Percentiles rank a stretch among this genome's conserved stretches.
These are phyloP conservation scores for Phlegmacium glaucopus DNA, from an alignment of 768 basidiomycete species.

Conservation along the genomic window DNA sequence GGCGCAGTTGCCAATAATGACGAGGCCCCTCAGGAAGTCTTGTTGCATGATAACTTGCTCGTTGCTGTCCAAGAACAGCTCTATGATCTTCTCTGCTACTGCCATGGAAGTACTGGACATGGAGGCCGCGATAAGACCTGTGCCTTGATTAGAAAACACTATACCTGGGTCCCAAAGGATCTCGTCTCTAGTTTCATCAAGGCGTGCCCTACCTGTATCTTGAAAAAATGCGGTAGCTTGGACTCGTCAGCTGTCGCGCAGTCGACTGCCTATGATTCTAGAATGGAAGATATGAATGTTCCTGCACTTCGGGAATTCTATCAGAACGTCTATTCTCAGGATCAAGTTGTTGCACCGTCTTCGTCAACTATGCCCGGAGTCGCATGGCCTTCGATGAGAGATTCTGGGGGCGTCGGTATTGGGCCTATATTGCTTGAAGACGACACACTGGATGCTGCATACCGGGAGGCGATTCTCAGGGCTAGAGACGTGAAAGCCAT, in stretches of 20 bases:
- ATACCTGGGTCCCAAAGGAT: constrained; percentile 84
- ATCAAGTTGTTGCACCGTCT: constrained; percentile 4
- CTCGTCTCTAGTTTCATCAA: constrained; percentile 77
- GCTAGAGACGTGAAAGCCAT: constrained; percentile 12
- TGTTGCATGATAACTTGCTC: constrained; percentile 68
- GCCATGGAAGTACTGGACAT: constrained; percentile 62
- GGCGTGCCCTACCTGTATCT: constrained; percentile 72
- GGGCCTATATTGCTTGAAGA: constrained; percentile 10
- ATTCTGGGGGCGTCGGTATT: constrained; percentile 1
- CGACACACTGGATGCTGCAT: constrained; percentile 19
- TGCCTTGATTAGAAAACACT: constrained; percentile 59
- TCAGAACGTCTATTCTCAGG: constrained; percentile 11
- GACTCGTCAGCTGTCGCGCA: constrained; percentile 15
- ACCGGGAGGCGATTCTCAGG: constrained; percentile 19
- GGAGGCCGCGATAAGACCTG: constrained; percentile 81
- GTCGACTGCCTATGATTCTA: constrained; percentile 11
- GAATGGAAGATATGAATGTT: constrained; percentile 11
- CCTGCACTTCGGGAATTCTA: constrained; percentile 21
- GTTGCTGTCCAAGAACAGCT: constrained; percentile 78
- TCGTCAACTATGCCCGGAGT: constrained; percentile 1
- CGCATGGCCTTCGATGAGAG: constrained; percentile 10
- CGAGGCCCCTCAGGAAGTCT: constrained; percentile 33
- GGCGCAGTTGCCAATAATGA: constrained; percentile 16
- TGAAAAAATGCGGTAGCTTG: constrained; percentile 37
- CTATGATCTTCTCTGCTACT: constrained; percentile 73